Conservation (phyloP, 2,329 filamentous ascomycete genomes). For the Penicillium psychrosexuale region DNA sequence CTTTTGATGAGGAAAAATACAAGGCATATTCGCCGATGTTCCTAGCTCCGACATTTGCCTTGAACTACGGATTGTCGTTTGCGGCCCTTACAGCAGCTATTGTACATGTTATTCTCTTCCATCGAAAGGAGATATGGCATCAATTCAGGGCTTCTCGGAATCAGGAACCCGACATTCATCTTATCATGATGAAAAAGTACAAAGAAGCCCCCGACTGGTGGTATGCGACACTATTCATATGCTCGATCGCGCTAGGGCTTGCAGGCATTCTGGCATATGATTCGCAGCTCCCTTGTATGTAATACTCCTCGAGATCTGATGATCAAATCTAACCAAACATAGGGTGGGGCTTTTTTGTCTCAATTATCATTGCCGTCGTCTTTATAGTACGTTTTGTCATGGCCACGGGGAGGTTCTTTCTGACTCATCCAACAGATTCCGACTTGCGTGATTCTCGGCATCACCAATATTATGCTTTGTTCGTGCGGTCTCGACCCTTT, state of each 20-base stretch:
- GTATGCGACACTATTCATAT: conserved; percentile 45
- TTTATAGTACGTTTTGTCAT: conserved; percentile 18
- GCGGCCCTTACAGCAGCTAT: conserved; percentile 34
- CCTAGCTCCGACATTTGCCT: conserved; percentile 33
- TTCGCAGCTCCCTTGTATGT: conserved; percentile 21
- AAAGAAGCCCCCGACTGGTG: conserved; percentile 50
- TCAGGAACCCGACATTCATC: conserved; percentile 55
- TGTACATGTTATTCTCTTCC: conserved; percentile 33
- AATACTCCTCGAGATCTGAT: too few species aligned
- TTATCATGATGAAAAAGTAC: conserved; percentile 63
- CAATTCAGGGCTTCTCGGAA: conserved; percentile 27
- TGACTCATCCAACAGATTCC: conserved; percentile 16
- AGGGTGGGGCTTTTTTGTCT: conserved; percentile 26
- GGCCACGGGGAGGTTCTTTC: not conserved
- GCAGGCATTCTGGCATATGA: conserved; percentile 22
- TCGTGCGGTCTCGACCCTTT: not conserved
- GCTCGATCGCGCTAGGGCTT: conserved; percentile 34
- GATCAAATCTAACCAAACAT: conserved; percentile 1
- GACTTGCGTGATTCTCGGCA: conserved; percentile 24
- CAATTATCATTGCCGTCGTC: conserved; percentile 17
- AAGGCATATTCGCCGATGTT: conserved; percentile 39
- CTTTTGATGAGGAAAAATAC: conserved; percentile 34
- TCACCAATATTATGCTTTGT: conserved; percentile 25
- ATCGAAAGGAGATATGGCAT: conserved; percentile 34
- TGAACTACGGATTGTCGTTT: conserved; percentile 40